These are phyloP conservation scores for Jasminum sambac DNA, from an alignment of 257 asterid genomes.

Conservation along the genomic window DNA sequence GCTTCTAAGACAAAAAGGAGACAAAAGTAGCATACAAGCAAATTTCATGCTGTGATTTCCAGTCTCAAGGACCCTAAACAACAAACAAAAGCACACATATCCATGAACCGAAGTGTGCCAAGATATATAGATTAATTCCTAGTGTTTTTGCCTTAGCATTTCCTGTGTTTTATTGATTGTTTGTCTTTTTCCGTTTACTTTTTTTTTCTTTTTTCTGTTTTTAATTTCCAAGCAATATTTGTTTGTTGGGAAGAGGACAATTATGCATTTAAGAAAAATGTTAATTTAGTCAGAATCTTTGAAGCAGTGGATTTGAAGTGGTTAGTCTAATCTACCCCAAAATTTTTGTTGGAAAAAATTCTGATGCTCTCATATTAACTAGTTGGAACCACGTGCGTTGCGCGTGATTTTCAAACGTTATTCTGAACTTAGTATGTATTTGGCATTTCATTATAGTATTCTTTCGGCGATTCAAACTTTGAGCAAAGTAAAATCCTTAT, in stretches of 20 bases:
- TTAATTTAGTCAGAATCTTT: neutral
- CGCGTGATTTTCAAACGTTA: too few species aligned
- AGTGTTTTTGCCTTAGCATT: neutral
- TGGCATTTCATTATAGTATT: too few species aligned
- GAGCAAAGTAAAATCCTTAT: too few species aligned
- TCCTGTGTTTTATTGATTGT: neutral
- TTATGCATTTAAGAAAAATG: neutral
- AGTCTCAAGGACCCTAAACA: neutral
- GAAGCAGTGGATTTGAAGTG: neutral
- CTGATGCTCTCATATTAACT: too few species aligned
- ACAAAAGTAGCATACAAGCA: neutral
- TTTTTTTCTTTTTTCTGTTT: neutral
- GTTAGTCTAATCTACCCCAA: neutral
- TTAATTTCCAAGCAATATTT: neutral
- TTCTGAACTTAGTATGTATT: too few species aligned
- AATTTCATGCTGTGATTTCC: neutral
- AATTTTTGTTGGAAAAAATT: too few species aligned
- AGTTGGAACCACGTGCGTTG: too few species aligned
- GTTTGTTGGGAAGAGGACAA: slow-evolving; percentile 2
- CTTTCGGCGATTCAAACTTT: too few species aligned
- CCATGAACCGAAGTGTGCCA: neutral
- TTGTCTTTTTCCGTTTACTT: neutral
- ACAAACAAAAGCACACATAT: neutral
- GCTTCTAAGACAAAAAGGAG: slow-evolving; percentile 1
- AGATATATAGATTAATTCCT: neutral